Base-by-base conservation (phyloP, 768 basidiomycete genomes). In the Agrocybe praecox region DNA sequence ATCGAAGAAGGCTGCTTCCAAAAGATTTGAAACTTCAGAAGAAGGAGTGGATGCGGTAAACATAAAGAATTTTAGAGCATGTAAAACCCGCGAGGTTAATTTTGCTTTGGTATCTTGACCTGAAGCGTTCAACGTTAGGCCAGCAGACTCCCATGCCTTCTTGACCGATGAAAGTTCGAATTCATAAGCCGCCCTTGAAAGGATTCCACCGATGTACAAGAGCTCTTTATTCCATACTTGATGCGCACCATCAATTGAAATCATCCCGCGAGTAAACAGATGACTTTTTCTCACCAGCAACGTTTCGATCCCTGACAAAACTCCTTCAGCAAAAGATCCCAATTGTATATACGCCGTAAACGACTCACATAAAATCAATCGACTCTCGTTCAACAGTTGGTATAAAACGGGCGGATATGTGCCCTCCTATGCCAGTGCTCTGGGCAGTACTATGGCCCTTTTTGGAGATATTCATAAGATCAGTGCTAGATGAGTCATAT, bases 321-420 rank as follows among this genome's bases (percentile, higher is more conserved):
- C 19, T 42, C 55, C 43, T 24, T 36, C 3, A 52, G 34, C 50
- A 55, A 10, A 49, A 36, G 36, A 45, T 12, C 15, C 23, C 22
- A 46, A 22, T 34, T 29, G 22, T 14, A 43, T 24, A 45, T 19
- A 49, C 22, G 18, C 5, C 51, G 26, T 22, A 21, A 21, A 47
- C 15, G 54, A 69, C 86, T 71, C 65, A 92, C 88, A 94, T 88
- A 26, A 96, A 76, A 71, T 93, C 94, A 60, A 96, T 89, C 0
- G 90, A 90, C 73, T 98, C 96, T 59, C 96, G 84, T 70, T 98
- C 96, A 8, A 98, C 96, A 0, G 96, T 98, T 10, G 94, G 92
- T 55, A 98, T 96, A 67, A 97, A 97, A 2, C 95, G 80, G 9
- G 91, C 88, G 0, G 93, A 74, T 73, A 83, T 80, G 62, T 82